Base-by-base conservation (phyloP, 331 rosid species). In the Ulmus americana region DNA sequence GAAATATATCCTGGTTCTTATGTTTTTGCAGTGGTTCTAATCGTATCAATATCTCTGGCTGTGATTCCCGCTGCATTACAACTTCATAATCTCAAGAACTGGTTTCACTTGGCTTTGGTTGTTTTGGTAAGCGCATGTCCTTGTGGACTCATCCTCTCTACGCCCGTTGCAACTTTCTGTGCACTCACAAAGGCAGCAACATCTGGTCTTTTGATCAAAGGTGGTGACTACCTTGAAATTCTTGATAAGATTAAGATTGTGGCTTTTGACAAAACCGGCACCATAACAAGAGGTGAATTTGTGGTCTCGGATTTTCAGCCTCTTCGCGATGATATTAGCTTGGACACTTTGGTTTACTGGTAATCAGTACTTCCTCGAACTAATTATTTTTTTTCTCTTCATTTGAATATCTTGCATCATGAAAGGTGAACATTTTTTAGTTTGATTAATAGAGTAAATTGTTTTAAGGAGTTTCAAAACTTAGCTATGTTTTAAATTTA, bases 241-340 rank as follows among this genome's bases (percentile, higher is more conserved):
- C 83, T 92, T 16, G 87, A 91, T 0, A 89, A 87, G 78, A 68
- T 87, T 65, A 89, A 92, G 81, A 66, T 74, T 52, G 45, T 85
- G 65, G 98, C 95, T 16, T 89, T 92, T 60, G 98, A 92, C 77
- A 92, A 92, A 71, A 92, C 98, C 0, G 98, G 98, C 12, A 92
- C 98, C 5, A 79, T 92, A 60, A 92, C 98, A 5, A 86, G 80
- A 69, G 98, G 95, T 69, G 95, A 92, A 74, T 88, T 92, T 76
- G 65, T 79, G 60, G 95, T 92, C 45, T 77, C 88, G 0, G 74
- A 81, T 75, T 79, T 89, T 59, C 82, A 50, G 45, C 68, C 95
- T 64, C 90, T 92, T 16, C 71, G 68, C 9, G 76, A 79, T 60
- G 95, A 86, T 67, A 68, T 87, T 40, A 75, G 83, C 85, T 68